phyloP scores from a whole-genome alignment of 2,329 filamentous ascomycete genomes.

The Onygenales sp. region DNA sequence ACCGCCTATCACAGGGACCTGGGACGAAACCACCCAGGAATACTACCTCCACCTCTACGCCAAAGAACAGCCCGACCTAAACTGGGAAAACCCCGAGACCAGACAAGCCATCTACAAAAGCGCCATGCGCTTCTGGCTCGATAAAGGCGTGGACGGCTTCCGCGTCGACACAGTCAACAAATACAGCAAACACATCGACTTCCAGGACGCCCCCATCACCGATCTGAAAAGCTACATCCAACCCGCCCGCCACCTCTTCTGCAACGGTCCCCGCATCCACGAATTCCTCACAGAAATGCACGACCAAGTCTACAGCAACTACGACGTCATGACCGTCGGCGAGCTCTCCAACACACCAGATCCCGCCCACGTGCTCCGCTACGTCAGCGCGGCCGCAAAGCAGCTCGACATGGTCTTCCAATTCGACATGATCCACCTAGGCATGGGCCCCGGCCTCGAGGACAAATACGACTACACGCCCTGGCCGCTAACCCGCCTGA shows the following conservation, averaged over 20 bases:
- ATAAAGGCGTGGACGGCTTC: conserved; percentile 60
- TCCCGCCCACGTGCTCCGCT: conserved; percentile 47
- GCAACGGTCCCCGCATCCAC: conserved; percentile 60
- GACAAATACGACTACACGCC: conserved; percentile 37
- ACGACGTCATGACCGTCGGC: conserved; percentile 61
- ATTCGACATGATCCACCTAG: conserved; percentile 44
- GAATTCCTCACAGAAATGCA: conserved; percentile 61
- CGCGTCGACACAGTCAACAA: conserved; percentile 60
- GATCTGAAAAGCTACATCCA: conserved; percentile 39
- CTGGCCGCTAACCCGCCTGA: conserved; percentile 42
- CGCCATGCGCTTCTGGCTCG: conserved; percentile 65
- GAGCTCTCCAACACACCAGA: conserved; percentile 58
- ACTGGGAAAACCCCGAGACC: conserved; percentile 61
- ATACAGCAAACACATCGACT: conserved; percentile 41
- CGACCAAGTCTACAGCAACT: conserved; percentile 45
- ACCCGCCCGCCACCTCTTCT: conserved; percentile 48
- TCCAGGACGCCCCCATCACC: conserved; percentile 48
- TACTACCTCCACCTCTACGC: conserved; percentile 68
- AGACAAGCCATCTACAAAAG: conserved; percentile 58
- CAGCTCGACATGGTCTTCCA: conserved; percentile 62
- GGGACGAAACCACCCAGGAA: conserved; percentile 57
- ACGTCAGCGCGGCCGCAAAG: conserved; percentile 48
- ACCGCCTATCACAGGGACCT: conserved; percentile 37
- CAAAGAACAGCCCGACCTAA: conserved; percentile 64
- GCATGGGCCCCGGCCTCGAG: conserved; percentile 37